Percentiles rank a stretch among this genome's conserved stretches.
Evolutionary conservation across 768 basidiomycete species (phyloP).

Genomic region (Pulveroboletus frians): DNA sequence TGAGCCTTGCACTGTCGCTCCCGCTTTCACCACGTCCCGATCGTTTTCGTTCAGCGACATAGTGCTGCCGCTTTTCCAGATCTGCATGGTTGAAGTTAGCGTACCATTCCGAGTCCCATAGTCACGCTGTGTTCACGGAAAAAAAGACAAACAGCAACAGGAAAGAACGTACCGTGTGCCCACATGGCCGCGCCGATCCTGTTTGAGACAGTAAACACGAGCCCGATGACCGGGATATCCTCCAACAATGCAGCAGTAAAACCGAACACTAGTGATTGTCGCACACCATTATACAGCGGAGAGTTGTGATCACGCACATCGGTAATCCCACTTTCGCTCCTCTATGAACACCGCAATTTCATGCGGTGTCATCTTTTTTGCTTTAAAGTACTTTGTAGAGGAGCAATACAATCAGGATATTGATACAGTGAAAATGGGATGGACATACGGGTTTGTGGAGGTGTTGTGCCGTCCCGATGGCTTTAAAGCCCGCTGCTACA

Average conservation of each 20-base stretch:
- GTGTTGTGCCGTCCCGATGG: constrained; percentile 59
- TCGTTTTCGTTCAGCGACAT: constrained; percentile 33
- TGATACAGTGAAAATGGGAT: not conserved
- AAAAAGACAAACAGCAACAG: not conserved
- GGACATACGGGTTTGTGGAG: constrained; percentile 61
- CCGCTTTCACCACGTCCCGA: not conserved
- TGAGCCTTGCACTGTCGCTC: not conserved
- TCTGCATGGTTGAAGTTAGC: constrained; percentile 34
- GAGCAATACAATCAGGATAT: not conserved
- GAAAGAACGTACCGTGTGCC: constrained; percentile 59
- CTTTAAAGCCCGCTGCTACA: constrained; percentile 59
- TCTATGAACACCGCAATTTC: constrained; percentile 76
- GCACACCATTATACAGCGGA: not conserved
- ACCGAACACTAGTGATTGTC: constrained; percentile 59
- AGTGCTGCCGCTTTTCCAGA: constrained; percentile 55
- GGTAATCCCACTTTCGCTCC: constrained; percentile 87
- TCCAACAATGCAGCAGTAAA: constrained; percentile 81
- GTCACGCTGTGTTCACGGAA: not conserved
- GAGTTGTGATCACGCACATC: constrained; percentile 39
- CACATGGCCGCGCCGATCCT: constrained; percentile 94
- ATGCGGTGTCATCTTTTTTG: constrained; percentile 73
- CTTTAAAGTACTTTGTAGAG: constrained; percentile 63
- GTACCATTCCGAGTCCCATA: no score
- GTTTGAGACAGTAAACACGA: constrained; percentile 82
- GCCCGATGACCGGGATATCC: constrained; percentile 72